Conservation (phyloP, 1,284 basidiomycete genomes). For the Takashimella tepidaria region DNA sequence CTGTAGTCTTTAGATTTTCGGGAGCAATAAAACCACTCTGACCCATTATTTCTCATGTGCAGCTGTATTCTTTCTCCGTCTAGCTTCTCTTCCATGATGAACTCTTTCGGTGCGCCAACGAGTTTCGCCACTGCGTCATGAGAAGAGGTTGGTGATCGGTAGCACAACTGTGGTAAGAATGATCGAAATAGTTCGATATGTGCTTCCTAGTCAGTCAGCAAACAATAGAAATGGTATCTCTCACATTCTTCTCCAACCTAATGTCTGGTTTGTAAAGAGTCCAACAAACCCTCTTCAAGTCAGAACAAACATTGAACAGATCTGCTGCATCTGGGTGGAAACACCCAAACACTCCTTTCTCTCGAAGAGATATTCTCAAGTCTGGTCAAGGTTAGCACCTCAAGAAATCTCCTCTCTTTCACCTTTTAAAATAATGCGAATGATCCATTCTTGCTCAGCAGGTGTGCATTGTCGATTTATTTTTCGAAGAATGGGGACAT, state of each 20-base stretch:
- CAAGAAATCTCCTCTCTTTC: constrained; percentile 4
- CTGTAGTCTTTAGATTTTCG: constrained; percentile 93
- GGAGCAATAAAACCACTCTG: constrained; percentile 83
- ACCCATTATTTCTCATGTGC: constrained; percentile 70
- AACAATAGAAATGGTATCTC: constrained; percentile 8
- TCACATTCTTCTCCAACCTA: constrained; percentile 52
- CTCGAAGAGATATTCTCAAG: constrained; percentile 52
- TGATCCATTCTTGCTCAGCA: constrained; percentile 84
- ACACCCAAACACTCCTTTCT: constrained; percentile 76
- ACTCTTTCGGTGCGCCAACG: constrained; percentile 63
- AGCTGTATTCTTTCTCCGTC: constrained; percentile 93
- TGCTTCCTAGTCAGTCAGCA: constrained; percentile 58
- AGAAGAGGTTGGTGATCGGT: constrained; percentile 64
- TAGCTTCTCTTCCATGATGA: constrained; percentile 90
- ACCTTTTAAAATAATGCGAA: constrained; percentile 84
- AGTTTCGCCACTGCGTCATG: constrained; percentile 76
- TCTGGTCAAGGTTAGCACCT: too few relatives aligned
- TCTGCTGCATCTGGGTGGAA: constrained; percentile 88
- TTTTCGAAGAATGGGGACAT: constrained; percentile 66
- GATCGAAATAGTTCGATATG: constrained; percentile 70
- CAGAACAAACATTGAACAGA: constrained; percentile 89
- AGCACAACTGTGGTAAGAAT: constrained; percentile 90
- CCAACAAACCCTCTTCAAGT: constrained; percentile 81
- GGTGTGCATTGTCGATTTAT: constrained; percentile 73
- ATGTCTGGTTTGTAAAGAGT: constrained; percentile 47